A percentile compares a stretch with the other conserved stretches of the same genome.
Conservation (phyloP, 2,329 filamentous ascomycete species). For the Epichloe scottii region DNA sequence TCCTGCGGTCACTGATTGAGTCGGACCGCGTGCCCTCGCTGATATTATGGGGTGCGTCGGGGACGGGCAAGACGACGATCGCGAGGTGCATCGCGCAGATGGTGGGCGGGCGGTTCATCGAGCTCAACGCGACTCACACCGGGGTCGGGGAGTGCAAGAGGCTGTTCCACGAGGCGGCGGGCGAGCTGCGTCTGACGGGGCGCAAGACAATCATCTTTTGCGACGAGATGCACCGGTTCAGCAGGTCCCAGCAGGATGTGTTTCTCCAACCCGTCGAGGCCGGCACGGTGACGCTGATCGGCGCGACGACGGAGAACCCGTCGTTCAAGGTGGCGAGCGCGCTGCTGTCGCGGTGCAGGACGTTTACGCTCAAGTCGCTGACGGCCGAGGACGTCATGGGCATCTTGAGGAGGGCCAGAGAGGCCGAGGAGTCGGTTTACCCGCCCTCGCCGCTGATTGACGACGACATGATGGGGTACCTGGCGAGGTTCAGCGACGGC, state of each 20-base stretch:
- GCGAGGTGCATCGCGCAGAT: slow-evolving; percentile 77
- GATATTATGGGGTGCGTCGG: slow-evolving; percentile 81
- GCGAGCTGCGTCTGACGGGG: slow-evolving; percentile 68
- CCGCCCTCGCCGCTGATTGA: slow-evolving; percentile 51
- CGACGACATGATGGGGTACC: slow-evolving; percentile 63
- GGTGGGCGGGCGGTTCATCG: slow-evolving; percentile 76
- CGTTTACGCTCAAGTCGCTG: slow-evolving; percentile 74
- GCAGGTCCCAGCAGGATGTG: slow-evolving; percentile 85
- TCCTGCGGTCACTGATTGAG: slow-evolving; percentile 77
- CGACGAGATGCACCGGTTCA: slow-evolving; percentile 91
- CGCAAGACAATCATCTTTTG: slow-evolving; percentile 94
- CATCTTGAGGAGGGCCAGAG: slow-evolving; percentile 67
- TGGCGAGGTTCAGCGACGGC: slow-evolving; percentile 78
- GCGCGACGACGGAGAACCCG: slow-evolving; percentile 93
- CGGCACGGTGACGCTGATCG: slow-evolving; percentile 82
- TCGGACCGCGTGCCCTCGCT: slow-evolving; percentile 80
- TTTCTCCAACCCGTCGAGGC: slow-evolving; percentile 87
- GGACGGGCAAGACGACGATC: slow-evolving; percentile 83
- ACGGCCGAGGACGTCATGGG: slow-evolving; percentile 55
- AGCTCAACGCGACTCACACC: slow-evolving; percentile 86
- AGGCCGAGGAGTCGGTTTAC: slow-evolving; percentile 37
- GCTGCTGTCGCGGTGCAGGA: slow-evolving; percentile 76
- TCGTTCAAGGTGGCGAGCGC: slow-evolving; percentile 87
- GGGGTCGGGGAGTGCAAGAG: slow-evolving; percentile 88
- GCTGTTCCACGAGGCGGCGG: slow-evolving; percentile 72